Percentiles rank a stretch among this genome's conserved stretches.
These are phyloP conservation scores for Leptomonas pyrrhocoris DNA, from an alignment of 208 protist genomes.

Conservation along the genomic window DNA sequence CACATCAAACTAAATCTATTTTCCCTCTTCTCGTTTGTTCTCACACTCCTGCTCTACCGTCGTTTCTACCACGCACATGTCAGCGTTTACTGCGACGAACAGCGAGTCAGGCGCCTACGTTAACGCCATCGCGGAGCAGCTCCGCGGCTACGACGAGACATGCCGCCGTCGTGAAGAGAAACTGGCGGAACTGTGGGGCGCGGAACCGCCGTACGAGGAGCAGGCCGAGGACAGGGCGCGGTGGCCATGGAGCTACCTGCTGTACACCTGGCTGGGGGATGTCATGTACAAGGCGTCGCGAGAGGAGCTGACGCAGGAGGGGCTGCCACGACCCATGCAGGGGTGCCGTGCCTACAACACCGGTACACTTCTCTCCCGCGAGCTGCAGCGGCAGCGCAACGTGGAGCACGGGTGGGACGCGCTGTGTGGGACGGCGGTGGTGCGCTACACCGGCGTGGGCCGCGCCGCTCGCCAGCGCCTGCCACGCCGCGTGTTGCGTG, in stretches of 20 bases:
- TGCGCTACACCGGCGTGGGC: not conserved
- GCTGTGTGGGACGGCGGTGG: not conserved
- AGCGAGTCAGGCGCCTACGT: not conserved
- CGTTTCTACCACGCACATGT: not conserved
- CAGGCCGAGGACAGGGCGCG: constrained; percentile 37
- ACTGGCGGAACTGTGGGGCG: not conserved
- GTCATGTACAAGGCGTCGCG: constrained; percentile 37
- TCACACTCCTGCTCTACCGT: too few relatives aligned
- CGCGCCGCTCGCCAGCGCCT: not conserved
- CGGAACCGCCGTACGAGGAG: constrained; percentile 30
- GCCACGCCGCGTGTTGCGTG: not conserved
- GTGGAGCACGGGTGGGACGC: constrained; percentile 3
- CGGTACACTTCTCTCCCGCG: constrained; percentile 25
- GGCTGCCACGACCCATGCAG: constrained; percentile 38
- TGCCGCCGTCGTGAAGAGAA: not conserved
- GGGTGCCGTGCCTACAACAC: constrained; percentile 29
- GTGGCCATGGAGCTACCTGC: constrained; percentile 19
- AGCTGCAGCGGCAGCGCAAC: constrained; percentile 28
- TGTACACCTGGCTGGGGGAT: constrained; percentile 46
- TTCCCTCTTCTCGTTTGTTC: too few relatives aligned
- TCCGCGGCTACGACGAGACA: not conserved
- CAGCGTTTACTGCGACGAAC: not conserved
- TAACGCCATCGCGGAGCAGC: not conserved
- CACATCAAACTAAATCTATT: too few relatives aligned
- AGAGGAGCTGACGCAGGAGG: constrained; percentile 30